Evolutionary conservation across 2,329 filamentous ascomycete genomes (phyloP), one percentile per base, ranked within the genome.

Genomic region (Dendrostoma leiphaemia): DNA sequence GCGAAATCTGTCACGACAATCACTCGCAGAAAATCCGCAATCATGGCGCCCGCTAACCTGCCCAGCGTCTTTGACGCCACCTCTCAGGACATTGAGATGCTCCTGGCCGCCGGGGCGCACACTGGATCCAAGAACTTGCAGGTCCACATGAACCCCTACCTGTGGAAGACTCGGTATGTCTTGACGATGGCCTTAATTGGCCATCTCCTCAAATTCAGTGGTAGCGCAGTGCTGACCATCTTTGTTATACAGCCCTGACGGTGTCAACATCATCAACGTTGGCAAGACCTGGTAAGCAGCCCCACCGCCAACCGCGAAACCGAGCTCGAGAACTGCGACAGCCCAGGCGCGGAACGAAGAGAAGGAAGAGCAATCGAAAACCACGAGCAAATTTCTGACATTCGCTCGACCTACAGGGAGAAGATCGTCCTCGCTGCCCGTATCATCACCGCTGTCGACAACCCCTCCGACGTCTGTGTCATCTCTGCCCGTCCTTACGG

Each of bases 401-500:
- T 23, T 35, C 2, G 6, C 2, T 9, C 9, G n/a, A 26, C 59
- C 34, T 59, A 58, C 67, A 96, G 93, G 94, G 94, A 99, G 86
- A 99, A 99, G 86, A 96, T 99, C 75, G 91, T 97, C 72, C 88
- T 99, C 67, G 94, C 94, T 67, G 94, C 94, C 74, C 92, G 94
- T 72, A 96, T 99, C 83, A 97, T 99, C 77, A 93, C 89, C 73
- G 91, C 94, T 75, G 88, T 99, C 72, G 95, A 99, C 85, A 99
- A 99, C 90, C 94, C 94, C 69, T 91, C 93, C 78, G 94, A 99
- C 78, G 91, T 99, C 77, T 93, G 91, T 81, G 94, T 97, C 74
- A 97, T 99, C 84, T 97, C 93, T 69, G 94, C 94, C 74, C 94
- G 94, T 86, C 94, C 94, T 76, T 99, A 97, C 80, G 94, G 94